A percentile compares a stretch with the other conserved stretches of the same genome.
phyloP scores from a whole-genome alignment of 768 basidiomycete species.

The Tylopilus plumbeoviolaceoides region DNA sequence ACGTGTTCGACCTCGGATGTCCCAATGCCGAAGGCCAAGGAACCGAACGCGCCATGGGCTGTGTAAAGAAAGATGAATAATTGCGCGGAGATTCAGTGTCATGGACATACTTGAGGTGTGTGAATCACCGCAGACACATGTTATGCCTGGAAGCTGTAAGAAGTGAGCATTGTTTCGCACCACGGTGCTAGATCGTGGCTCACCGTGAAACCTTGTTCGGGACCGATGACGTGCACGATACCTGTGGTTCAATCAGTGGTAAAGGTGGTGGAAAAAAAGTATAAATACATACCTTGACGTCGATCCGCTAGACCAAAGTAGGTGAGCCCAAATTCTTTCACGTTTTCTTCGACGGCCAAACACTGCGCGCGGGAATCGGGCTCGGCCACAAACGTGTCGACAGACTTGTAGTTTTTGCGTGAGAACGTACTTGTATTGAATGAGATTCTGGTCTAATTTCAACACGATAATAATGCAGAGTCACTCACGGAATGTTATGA shows the following conservation, averaged over 20 bases:
- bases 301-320: conserved; percentile 91
- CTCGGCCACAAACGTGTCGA: conserved; percentile 73
- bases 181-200: conserved; percentile 11
- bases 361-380: conserved; percentile 85
- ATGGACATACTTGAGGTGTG: conserved; percentile 77
- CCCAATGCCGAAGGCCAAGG: conserved; percentile 89
- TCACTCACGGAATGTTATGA: conserved; percentile 79
- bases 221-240: conserved; percentile 87
- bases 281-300: conserved; percentile 62
- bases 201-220: conserved; percentile 90
- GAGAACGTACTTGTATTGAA: conserved; percentile 52
- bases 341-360: conserved; percentile 80
- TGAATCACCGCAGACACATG: conserved; percentile 89
- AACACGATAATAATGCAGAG: neutral
- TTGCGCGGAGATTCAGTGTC: neutral
- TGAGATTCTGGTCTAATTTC: neutral
- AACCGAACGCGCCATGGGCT: conserved; percentile 93
- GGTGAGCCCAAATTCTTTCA: conserved; percentile 86
- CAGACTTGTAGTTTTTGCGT: conserved; percentile 69
- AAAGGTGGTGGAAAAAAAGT: neutral
- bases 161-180: neutral
- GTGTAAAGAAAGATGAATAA: conserved; percentile 1
- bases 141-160: conserved; percentile 64
- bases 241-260: conserved; percentile 39
- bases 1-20: conserved; percentile 95